phyloP scores from a whole-genome alignment of 1,284 basidiomycete genomes.

The Trichosporon ovoides region DNA sequence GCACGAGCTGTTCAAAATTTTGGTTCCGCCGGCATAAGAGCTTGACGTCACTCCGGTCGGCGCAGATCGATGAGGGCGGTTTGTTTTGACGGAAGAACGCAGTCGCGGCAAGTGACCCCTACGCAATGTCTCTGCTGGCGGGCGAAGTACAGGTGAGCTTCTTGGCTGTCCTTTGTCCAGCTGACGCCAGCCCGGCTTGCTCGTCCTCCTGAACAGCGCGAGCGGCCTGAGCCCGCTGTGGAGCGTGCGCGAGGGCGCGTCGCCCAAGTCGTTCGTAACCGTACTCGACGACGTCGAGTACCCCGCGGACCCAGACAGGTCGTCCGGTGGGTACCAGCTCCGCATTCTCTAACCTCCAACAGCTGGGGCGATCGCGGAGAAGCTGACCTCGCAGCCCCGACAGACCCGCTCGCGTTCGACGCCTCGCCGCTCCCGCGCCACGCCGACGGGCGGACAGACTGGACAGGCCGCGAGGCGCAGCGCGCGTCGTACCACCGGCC shows the following conservation, averaged over 20 bases:
- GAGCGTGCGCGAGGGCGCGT: conserved; percentile 54
- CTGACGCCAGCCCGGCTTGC: conserved; percentile 56
- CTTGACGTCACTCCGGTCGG: background rate
- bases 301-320: background rate
- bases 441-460: conserved; percentile 1
- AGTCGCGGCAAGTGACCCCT: background rate
- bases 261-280: conserved; percentile 61
- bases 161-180: background rate
- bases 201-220: conserved; percentile 75
- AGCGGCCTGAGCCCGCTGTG: conserved; percentile 61
- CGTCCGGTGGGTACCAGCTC: too few relatives aligned
- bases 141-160: conserved; percentile 26
- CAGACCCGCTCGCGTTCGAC: background rate
- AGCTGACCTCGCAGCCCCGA: background rate
- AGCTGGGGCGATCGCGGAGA: too few relatives aligned
- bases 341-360: too few relatives aligned
- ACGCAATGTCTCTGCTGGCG: conserved; percentile 22
- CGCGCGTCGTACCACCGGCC: conserved; percentile 37
- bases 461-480: background rate
- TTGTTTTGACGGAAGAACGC: background rate
- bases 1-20: background rate
- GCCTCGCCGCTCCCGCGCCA: background rate
- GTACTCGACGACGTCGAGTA: conserved; percentile 57
- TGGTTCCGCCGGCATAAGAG: background rate
- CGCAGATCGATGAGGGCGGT: background rate